Base-by-base conservation (phyloP, 75 land plant genomes). In the Pinus taeda region DNA sequence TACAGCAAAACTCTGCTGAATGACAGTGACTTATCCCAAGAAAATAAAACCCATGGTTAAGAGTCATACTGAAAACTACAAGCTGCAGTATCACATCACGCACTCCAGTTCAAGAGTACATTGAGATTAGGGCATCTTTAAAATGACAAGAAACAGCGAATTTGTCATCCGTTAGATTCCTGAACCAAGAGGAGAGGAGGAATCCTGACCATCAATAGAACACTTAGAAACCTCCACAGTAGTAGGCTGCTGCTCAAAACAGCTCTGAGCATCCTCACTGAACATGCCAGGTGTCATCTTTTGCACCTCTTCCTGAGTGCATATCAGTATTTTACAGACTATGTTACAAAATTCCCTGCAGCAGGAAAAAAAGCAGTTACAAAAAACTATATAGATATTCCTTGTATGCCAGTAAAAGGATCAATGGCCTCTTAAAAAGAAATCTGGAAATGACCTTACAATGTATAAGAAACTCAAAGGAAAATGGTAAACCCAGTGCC, bases 241-340 rank as follows among this genome's bases (percentile, higher is more conserved):
- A 15, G 71, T 66, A 2, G 85, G 88, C 33, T 85, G 81, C 74
- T 90, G 87, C 61, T 84, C 89, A 78, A 85, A 75, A 53, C 89
- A 84, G 80, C 92, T 90, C n/a, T 87, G 87, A 42, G 87, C 86
- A 59, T 87, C 87, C 13, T 87, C 86, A 33, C 64, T 82, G 64
- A 59, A 49, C 60, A 85, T 67, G 29, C 80, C 85, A 29, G 76
- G 65, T 18, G 86, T 76, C 83, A 90, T 62, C 71, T 76, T 85
- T 62, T 87, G 83, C 74, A 90, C 83, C 74, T 90, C 92, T 60
- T 90, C 92, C 69, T 81, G 86, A 53, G 92, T 90, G 75, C 81
- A 83, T 75, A 90, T 85, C 62, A 84, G 83, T 30, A 90, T 90
- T 79, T 87, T 90, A 37, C 79, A 74, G 13, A 77, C 92, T 64